phyloP scores from a whole-genome alignment of 2,329 filamentous ascomycete species.

The Periconia sp. region DNA sequence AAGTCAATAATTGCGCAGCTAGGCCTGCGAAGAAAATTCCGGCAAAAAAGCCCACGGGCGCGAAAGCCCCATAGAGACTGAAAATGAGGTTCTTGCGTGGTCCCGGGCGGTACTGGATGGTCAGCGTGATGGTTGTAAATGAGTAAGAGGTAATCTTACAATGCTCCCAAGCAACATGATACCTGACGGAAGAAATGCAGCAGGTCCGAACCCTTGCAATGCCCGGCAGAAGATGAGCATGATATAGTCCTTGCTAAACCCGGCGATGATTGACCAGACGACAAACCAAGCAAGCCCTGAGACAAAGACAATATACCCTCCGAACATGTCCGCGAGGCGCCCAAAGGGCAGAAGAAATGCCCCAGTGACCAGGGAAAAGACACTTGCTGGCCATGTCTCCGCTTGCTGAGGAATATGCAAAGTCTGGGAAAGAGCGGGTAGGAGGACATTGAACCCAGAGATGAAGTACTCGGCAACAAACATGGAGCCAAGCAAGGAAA shows the following conservation, averaged over 20 bases:
- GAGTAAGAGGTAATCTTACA: constrained; percentile 17
- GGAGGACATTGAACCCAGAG: constrained; percentile 73
- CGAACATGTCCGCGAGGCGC: constrained; percentile 65
- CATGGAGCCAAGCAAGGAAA: constrained; percentile 67
- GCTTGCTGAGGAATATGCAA: constrained; percentile 72
- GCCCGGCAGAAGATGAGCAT: constrained; percentile 79
- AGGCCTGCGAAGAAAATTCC: constrained; percentile 46
- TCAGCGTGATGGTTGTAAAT: background rate
- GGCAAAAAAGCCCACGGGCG: constrained; percentile 54
- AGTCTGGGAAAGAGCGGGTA: constrained; percentile 68
- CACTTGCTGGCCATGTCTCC: constrained; percentile 51
- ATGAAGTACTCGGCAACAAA: constrained; percentile 76
- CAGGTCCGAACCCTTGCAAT: constrained; percentile 74
- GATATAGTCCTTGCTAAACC: constrained; percentile 70
- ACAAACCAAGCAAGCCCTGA: constrained; percentile 68
- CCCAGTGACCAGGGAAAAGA: constrained; percentile 45
- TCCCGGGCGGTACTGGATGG: constrained; percentile 64
- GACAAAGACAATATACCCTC: constrained; percentile 68
- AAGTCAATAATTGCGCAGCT: constrained; percentile 34
- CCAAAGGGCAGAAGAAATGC: constrained; percentile 56
- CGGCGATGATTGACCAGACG: constrained; percentile 71
- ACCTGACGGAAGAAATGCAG: constrained; percentile 72
- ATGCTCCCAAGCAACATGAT: constrained; percentile 69
- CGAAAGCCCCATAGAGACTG: constrained; percentile 63
- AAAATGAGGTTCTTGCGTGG: constrained; percentile 72